Conservation (phyloP, 1,284 basidiomycete genomes). For the Volvariella surrecta region DNA sequence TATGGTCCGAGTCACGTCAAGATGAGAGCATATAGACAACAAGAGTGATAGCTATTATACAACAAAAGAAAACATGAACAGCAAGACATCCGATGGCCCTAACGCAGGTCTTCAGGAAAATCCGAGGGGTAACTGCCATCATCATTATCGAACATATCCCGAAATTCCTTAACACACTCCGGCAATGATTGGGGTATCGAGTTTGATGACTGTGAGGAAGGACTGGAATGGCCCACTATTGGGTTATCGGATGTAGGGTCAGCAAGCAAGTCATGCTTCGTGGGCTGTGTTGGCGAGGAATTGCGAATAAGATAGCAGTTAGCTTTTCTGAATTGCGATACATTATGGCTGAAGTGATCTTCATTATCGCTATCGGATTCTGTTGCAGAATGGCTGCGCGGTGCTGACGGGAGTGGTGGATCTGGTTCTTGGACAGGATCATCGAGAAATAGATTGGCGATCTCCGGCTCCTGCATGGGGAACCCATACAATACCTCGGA, state of each 20-base stretch:
- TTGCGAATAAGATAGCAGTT: background rate
- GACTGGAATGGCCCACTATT: background rate
- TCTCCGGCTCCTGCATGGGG: background rate
- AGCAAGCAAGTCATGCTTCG: background rate
- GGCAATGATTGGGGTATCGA: conserved; percentile 12
- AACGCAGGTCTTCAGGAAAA: conserved; percentile 31
- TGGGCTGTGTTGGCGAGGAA: background rate
- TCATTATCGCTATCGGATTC: conserved; percentile 18
- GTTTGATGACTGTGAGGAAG: background rate
- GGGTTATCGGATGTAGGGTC: background rate
- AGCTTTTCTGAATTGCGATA: conserved; percentile 5
- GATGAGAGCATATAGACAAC: background rate
- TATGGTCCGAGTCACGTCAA: too few species aligned
- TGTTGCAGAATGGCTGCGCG: conserved; percentile 13
- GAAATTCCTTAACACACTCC: conserved; percentile 18
- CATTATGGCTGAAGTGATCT: conserved; percentile 8
- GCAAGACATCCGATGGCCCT: background rate
- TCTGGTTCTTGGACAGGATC: background rate
- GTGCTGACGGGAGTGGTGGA: background rate
- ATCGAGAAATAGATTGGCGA: background rate
- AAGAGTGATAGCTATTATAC: background rate
- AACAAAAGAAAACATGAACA: background rate
- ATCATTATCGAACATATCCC: conserved; percentile 17
- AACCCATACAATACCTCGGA: background rate
- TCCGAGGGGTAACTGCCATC: conserved; percentile 14